Conservation (phyloP, 495 filamentous ascomycete genomes). For the Penicillium steckii region DNA sequence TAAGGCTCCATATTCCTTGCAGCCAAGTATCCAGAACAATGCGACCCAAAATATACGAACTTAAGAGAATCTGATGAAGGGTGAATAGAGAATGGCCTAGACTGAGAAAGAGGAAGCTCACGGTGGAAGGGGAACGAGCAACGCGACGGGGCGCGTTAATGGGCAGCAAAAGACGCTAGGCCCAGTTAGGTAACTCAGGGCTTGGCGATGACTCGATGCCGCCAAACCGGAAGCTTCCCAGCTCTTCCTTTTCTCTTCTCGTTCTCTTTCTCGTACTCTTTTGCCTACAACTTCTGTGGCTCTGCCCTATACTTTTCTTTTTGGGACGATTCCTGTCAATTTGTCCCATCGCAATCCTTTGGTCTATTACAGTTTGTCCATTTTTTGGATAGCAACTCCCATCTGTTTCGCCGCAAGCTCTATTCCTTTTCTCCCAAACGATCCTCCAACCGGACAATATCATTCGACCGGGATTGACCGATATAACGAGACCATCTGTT, state of each 20-base stretch:
- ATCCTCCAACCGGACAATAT: background rate
- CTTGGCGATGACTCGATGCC: constrained; percentile 30
- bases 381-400: background rate
- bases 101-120: background rate
- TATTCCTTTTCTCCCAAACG: background rate
- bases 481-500: background rate
- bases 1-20: constrained; percentile 37
- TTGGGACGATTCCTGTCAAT: no score
- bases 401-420: constrained; percentile 3
- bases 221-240: constrained; percentile 9
- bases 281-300: background rate
- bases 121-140: constrained; percentile 12
- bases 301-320: background rate
- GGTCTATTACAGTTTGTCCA: background rate
- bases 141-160: constrained; percentile 41
- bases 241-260: background rate
- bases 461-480: background rate
- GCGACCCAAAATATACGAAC: background rate
- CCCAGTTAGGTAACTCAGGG: constrained; percentile 9
- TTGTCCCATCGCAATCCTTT: background rate
- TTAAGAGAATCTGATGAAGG: no score
- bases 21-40: background rate
- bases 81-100: background rate
- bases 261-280: background rate
- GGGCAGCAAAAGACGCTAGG: constrained; percentile 25